Conservation (phyloP, 352 stramenopile species). For the Phytopythium kandeliae region DNA sequence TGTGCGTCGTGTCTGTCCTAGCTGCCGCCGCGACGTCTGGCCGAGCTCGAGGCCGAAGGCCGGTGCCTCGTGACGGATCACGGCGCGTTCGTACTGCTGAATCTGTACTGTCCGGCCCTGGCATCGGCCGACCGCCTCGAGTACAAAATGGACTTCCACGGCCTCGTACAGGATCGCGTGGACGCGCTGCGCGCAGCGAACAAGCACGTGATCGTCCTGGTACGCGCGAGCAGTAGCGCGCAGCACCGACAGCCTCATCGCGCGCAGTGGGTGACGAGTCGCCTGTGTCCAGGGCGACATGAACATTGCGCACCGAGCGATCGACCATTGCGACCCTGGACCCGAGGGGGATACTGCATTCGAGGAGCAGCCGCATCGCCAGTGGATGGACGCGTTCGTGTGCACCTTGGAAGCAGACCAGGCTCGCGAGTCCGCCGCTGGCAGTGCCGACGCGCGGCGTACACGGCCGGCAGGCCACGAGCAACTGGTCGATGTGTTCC, state of each 20-base stretch:
- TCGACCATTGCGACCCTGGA: slow-evolving; percentile 70
- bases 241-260: too few species aligned
- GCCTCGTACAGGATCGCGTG: slow-evolving; percentile 61
- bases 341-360: slow-evolving; percentile 29
- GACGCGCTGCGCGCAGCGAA: slow-evolving; percentile 31
- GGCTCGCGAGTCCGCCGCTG: background rate
- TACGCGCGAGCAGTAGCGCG: too few species aligned
- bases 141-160: slow-evolving; percentile 85
- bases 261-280: background rate
- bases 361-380: slow-evolving; percentile 54
- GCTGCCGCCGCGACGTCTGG: slow-evolving; percentile 49
- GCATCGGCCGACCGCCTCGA: slow-evolving; percentile 63
- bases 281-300: slow-evolving; percentile 58
- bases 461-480: background rate
- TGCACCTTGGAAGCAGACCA: background rate
- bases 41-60: slow-evolving; percentile 70
- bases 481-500: slow-evolving; percentile 75
- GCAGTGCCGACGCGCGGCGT: background rate
- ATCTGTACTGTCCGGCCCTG: slow-evolving; percentile 84
- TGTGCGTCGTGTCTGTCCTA: slow-evolving; percentile 9
- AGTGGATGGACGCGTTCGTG: slow-evolving; percentile 61
- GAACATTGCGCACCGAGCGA: slow-evolving; percentile 72
- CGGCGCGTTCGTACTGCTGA: slow-evolving; percentile 83
- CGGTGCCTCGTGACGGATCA: slow-evolving; percentile 87
- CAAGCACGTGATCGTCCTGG: slow-evolving; percentile 63